Conservation (phyloP, 345 rosid genomes). For the Hibiscus syriacus region DNA sequence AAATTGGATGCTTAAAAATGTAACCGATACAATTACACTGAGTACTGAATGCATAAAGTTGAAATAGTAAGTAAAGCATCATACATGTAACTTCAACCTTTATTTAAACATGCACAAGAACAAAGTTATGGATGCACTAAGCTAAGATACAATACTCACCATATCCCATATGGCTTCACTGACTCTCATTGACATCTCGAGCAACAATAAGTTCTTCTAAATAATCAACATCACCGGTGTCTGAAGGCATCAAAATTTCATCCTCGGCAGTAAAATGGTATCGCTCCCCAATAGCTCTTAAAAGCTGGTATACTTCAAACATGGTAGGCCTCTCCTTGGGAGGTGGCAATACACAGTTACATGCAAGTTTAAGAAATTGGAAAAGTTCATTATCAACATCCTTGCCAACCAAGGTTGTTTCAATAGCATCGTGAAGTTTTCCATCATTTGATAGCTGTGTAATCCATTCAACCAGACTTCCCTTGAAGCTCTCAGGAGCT, state of each 20-base stretch:
- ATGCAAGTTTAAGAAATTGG: slow-evolving; percentile 77
- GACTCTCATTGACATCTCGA: slow-evolving; percentile 21
- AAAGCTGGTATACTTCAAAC: slow-evolving; percentile 81
- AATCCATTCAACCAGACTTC: slow-evolving; percentile 87
- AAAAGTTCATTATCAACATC: slow-evolving; percentile 66
- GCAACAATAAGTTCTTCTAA: slow-evolving; percentile 82
- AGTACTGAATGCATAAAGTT: slow-evolving; percentile 11
- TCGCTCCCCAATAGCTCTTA: slow-evolving; percentile 75
- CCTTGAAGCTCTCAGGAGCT: slow-evolving; percentile 74
- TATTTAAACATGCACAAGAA: slow-evolving; percentile 13
- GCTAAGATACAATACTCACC: slow-evolving; percentile 5
- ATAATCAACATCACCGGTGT: slow-evolving; percentile 43
- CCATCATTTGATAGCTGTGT: slow-evolving; percentile 36
- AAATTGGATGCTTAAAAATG: slow-evolving; percentile 12
- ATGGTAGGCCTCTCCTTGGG: slow-evolving; percentile 82
- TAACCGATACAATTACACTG: slow-evolving; percentile 11
- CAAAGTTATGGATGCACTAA: slow-evolving; percentile 19
- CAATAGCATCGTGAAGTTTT: slow-evolving; percentile 60
- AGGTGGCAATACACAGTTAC: slow-evolving; percentile 52
- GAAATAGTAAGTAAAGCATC: slow-evolving; percentile 10
- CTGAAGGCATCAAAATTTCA: slow-evolving; percentile 58
- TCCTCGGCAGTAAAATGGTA: slow-evolving; percentile 71
- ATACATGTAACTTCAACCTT: slow-evolving; percentile 18
- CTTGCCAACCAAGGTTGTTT: slow-evolving; percentile 44
- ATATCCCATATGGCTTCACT: slow-evolving; percentile 16